Base-by-base conservation (phyloP, 495 filamentous ascomycete species). In the Tuber microsphaerosporum region DNA sequence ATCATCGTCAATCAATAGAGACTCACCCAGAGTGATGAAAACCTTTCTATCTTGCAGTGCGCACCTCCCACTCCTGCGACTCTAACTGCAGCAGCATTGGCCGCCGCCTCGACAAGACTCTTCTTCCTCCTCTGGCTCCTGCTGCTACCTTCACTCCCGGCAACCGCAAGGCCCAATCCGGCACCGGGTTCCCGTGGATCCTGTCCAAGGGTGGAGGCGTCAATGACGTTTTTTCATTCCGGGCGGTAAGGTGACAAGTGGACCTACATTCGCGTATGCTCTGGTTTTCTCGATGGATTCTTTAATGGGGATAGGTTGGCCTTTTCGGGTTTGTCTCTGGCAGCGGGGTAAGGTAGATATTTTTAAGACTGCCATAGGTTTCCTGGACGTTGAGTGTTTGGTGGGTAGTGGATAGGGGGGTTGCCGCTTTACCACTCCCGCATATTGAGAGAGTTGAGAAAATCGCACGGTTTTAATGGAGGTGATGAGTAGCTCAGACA, bases 201-300 rank as follows among this genome's bases (percentile, higher is more conserved):
- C 31, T 73, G 73, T 10, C 80, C 75, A 19, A 16, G 12, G 43
- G 10, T 44, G 12, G 2, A 16, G 43, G 26, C 42, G 8, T 70
- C 73, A 12, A 81, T 51, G 10, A 81, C 48, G 51, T 68, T 37
- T 1, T 45, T 37, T 41, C 10, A 81, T 46, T 2, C 69, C 61
- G 20, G 72, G 46, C 1, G 75, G 76, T 17, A 81, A 72, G 4
- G 65, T 43, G n/a, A 81, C 65, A 1, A 69, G 79, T 8, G 69
- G 51, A 1, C 51, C 16, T 0, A 81, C 76, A 3, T 76, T 77
- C 8, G 80, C 74, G 68, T 81, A 81, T 7, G 80, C 77, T 20
- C 80, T 48, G 31, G 81, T 81, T 1, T 76, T 69, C 26, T 65
- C 69, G 3, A 81, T 26, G 12, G 76, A 76, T 43, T 81, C 80